phyloP scores from a whole-genome alignment of 306 rosid genomes.

The Prunus salicina region DNA sequence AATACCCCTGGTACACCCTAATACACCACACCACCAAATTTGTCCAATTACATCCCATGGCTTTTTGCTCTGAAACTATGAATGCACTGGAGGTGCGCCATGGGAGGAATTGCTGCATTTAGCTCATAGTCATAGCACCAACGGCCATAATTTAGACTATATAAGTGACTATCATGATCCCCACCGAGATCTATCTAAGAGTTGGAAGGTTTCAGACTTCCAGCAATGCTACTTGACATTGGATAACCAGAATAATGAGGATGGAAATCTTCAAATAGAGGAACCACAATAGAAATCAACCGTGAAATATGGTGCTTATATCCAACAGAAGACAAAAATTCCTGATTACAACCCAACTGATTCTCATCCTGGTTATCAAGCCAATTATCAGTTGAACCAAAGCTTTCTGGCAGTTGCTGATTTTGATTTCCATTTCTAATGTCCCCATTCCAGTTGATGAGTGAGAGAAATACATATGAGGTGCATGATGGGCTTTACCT shows the following conservation, averaged over 20 bases:
- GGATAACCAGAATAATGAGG: constrained; percentile 16
- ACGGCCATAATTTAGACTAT: constrained; percentile 28
- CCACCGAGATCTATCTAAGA: constrained; percentile 43
- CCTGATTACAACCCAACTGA: constrained; percentile 19
- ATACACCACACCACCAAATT: no score
- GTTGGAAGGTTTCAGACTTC: not conserved
- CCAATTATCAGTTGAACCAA: constrained; percentile 20
- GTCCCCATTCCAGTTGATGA: constrained; percentile 24
- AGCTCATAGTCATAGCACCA: constrained; percentile 24
- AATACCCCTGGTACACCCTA: no score
- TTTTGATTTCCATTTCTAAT: no score
- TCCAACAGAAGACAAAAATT: constrained; percentile 20
- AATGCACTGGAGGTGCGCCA: constrained; percentile 20
- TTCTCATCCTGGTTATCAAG: constrained; percentile 29
- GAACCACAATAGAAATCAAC: constrained; percentile 21
- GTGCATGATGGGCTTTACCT: constrained; percentile 20
- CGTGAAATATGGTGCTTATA: constrained; percentile 19
- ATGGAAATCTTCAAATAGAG: constrained; percentile 37
- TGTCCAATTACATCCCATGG: constrained; percentile 18
- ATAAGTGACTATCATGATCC: constrained; percentile 33
- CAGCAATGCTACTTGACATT: no score
- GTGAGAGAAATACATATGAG: constrained; percentile 22
- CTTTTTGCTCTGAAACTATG: constrained; percentile 17
- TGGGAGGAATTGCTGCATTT: constrained; percentile 19
- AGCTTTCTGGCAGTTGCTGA: no score